Percentiles rank a stretch among this genome's conserved stretches.
These are phyloP conservation scores for Tolypocladium ovalisporum DNA, from an alignment of 2,329 filamentous ascomycete genomes.

Conservation along the genomic window DNA sequence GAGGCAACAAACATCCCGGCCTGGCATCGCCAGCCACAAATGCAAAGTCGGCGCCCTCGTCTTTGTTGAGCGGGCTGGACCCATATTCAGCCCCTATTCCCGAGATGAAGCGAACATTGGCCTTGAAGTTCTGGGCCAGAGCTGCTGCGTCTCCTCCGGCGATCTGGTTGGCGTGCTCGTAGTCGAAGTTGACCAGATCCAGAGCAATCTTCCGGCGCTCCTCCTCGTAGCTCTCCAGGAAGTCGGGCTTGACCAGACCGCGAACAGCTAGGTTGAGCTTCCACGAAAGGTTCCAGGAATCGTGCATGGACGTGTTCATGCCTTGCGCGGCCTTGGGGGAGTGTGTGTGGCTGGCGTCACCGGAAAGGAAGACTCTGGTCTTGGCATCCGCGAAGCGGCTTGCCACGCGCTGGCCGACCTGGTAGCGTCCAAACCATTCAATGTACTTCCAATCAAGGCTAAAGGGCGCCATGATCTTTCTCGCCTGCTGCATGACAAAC, in stretches of 20 bases:
- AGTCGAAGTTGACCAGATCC: constrained; percentile 49
- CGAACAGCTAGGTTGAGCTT: constrained; percentile 41
- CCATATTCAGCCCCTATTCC: constrained; percentile 56
- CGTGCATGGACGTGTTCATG: constrained; percentile 52
- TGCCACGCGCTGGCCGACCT: constrained; percentile 61
- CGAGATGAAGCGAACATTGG: constrained; percentile 63
- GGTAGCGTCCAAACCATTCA: constrained; percentile 64
- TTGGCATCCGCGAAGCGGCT: constrained; percentile 55
- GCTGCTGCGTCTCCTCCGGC: constrained; percentile 51
- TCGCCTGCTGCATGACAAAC: constrained; percentile 59
- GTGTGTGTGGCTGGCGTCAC: constrained; percentile 63
- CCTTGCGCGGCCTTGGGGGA: constrained; percentile 62
- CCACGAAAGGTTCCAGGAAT: constrained; percentile 50
- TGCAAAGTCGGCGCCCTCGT: constrained; percentile 20
- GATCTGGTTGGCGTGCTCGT: constrained; percentile 45
- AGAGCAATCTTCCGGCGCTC: constrained; percentile 52
- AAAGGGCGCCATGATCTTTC: constrained; percentile 49
- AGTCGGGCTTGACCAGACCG: constrained; percentile 39
- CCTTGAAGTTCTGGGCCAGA: constrained; percentile 57
- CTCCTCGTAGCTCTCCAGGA: constrained; percentile 50
- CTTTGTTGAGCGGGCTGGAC: constrained; percentile 38
- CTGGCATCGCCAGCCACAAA: constrained; percentile 36
- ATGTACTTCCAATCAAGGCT: constrained; percentile 46
- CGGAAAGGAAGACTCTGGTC: constrained; percentile 54
- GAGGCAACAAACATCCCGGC: constrained; percentile 47